Percentiles rank a stretch among this genome's conserved stretches.
Conservation (phyloP, 352 stramenopile species). For the Globisporangium polare region DNA sequence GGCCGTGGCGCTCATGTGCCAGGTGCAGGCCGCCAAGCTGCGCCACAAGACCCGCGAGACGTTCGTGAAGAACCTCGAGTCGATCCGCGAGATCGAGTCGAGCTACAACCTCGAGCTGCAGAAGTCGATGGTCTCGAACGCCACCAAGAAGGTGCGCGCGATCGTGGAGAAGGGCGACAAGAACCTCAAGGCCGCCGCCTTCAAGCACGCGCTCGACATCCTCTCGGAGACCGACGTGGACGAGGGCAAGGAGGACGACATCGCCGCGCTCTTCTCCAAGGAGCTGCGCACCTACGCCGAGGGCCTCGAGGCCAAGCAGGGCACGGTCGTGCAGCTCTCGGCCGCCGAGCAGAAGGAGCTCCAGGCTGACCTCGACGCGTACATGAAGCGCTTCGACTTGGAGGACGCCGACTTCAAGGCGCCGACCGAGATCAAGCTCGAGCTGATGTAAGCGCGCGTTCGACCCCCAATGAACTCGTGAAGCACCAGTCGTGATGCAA, state of each 20-base stretch:
- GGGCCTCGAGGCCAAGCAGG: slow-evolving; percentile 74
- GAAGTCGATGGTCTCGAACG: slow-evolving; percentile 74
- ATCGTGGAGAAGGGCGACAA: slow-evolving; percentile 81
- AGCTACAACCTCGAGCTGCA: slow-evolving; percentile 83
- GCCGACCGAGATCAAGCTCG: slow-evolving; percentile 79
- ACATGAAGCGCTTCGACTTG: slow-evolving; percentile 85
- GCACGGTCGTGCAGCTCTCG: slow-evolving; percentile 71
- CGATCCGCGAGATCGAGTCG: slow-evolving; percentile 77
- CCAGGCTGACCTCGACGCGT: slow-evolving; percentile 79
- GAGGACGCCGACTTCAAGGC: slow-evolving; percentile 79
- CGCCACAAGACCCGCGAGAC: slow-evolving; percentile 86
- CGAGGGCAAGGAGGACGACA: slow-evolving; percentile 81
- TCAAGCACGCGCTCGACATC: slow-evolving; percentile 84
- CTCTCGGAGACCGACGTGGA: slow-evolving; percentile 61
- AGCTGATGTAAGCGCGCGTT: slow-evolving; percentile 69
- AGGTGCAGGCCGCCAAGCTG: slow-evolving; percentile 83
- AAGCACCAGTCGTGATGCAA: not conserved
- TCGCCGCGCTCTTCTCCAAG: slow-evolving; percentile 80
- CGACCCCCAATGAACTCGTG: not conserved
- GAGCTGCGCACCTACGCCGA: slow-evolving; percentile 75
- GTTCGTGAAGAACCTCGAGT: slow-evolving; percentile 86
- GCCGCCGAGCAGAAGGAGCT: slow-evolving; percentile 76
- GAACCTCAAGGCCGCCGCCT: slow-evolving; percentile 77
- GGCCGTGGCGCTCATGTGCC: slow-evolving; percentile 74
- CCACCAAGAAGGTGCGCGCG: slow-evolving; percentile 70